Conservation (phyloP, 2,329 filamentous ascomycete genomes). For the Aureobasidium sp. region DNA sequence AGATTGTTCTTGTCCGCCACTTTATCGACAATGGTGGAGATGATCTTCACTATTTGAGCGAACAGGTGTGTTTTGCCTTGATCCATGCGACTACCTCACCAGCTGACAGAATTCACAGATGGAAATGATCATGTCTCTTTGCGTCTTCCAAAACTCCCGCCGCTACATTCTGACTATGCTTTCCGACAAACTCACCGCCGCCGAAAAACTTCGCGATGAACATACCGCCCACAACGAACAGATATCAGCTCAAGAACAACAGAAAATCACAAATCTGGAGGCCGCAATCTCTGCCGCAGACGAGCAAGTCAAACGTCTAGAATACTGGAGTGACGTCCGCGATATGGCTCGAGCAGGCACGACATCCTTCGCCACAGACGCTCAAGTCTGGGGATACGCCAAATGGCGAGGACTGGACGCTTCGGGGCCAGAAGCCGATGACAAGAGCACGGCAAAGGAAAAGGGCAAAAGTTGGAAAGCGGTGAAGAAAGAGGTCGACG, state of each 20-base stretch:
- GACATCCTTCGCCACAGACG: conserved; percentile 29
- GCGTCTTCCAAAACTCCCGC: conserved; percentile 85
- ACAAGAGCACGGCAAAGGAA: conserved; percentile 16
- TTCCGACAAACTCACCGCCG: conserved; percentile 51
- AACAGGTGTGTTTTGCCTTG: conserved; percentile 39
- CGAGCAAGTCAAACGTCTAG: conserved; percentile 69
- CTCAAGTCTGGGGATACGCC: conserved; percentile 28
- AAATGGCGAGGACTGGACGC: conserved; percentile 34
- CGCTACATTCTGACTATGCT: conserved; percentile 67
- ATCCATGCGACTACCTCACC: conserved; percentile 22
- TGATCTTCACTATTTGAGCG: conserved; percentile 67
- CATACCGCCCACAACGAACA: conserved; percentile 34
- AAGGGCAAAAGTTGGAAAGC: conserved; percentile 20
- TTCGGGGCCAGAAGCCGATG: conserved; percentile 26
- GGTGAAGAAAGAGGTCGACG: conserved; percentile 9
- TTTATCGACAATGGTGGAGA: conserved; percentile 73
- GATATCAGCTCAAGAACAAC: conserved; percentile 41
- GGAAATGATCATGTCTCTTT: conserved; percentile 75
- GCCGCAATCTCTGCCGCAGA: conserved; percentile 70
- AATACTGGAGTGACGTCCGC: conserved; percentile 75
- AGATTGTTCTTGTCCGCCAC: conserved; percentile 71
- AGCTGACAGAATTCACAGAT: conserved; percentile 44
- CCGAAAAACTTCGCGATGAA: conserved; percentile 44
- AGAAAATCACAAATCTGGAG: conserved; percentile 60
- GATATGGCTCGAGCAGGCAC: conserved; percentile 34